These are phyloP conservation scores for Tuber indicum DNA, from an alignment of 495 filamentous ascomycete species.

Conservation along the genomic window DNA sequence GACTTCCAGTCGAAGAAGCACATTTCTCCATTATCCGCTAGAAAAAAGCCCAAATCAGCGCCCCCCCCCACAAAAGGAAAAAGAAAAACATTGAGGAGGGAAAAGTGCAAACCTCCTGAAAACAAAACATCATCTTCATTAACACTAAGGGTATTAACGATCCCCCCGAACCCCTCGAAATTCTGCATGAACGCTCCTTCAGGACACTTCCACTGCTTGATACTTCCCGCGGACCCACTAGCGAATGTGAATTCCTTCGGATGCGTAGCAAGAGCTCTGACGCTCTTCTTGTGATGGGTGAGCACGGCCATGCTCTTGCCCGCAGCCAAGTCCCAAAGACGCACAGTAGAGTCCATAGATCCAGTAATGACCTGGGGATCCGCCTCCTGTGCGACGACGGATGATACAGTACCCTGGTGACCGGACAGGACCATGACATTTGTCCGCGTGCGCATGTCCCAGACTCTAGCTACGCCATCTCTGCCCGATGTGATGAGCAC, in stretches of 20 bases:
- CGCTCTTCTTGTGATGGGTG: conserved; percentile 98
- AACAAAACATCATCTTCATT: conserved; percentile 95
- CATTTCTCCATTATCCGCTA: conserved; percentile 85
- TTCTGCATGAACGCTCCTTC: conserved; percentile 99
- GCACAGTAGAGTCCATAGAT: conserved; percentile 84
- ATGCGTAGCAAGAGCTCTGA: conserved; percentile 76
- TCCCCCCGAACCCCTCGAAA: conserved; percentile 91
- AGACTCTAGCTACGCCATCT: conserved; percentile 88
- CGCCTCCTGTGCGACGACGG: conserved; percentile 86
- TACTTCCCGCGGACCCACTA: conserved; percentile 78
- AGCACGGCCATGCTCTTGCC: conserved; percentile 93
- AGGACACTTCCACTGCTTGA: conserved; percentile 99
- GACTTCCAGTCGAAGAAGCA: conserved; percentile 99
- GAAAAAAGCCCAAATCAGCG: conserved; percentile 9
- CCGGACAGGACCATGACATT: conserved; percentile 91
- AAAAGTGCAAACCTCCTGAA: conserved; percentile 58
- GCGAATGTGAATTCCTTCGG: conserved; percentile 96
- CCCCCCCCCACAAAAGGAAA: not conserved
- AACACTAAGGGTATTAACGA: conserved; percentile 89
- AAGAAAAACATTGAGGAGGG: not conserved
- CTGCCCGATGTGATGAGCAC: conserved; percentile 86
- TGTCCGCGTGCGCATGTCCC: conserved; percentile 95
- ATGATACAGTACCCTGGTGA: conserved; percentile 81
- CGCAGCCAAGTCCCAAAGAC: conserved; percentile 93
- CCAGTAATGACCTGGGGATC: conserved; percentile 92